Base-by-base conservation (phyloP, 495 filamentous ascomycete genomes). In the Wilcoxina mikolae region DNA sequence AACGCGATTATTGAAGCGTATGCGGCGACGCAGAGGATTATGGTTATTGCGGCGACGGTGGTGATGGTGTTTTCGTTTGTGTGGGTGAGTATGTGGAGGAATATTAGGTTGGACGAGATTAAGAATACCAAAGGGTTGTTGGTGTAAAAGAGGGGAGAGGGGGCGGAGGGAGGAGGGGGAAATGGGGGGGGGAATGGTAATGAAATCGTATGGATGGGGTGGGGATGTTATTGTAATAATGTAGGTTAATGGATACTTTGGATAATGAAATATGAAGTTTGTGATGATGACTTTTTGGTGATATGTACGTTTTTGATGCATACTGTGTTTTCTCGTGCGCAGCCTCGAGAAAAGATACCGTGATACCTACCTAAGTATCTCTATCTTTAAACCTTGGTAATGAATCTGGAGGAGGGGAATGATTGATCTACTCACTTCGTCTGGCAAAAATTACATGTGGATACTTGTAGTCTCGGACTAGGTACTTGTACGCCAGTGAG, bases 1-100 rank as follows among this genome's bases (percentile, higher is more conserved):
- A 53, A 69, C 18, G 81, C 77, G 2, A 82, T 84, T 56, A 60
- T 72, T 11, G 23, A 57, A 28, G 74, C 80, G 10, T 83, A 82
- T 60, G 75, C 72, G 12, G 72, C 76, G 18, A 67, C 73, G 1
- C 77, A 81, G 59, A 70, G 62, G 50, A 68, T 69, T 44, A 77
- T 81, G 74, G 65, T 79, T 44, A 73, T 77, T 61, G 75, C 65
- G 20, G 53, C 67, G n/a, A 70, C 71, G 4, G 69, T 68, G 3
- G 67, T 81, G 18, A 71, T 75, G 65, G 69, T 64, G 11, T 27
- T 80, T n/a, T 71, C 68, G 7, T 44, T 79, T 12, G 65, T 69
- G 5, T 69, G 62, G 49, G 70, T 77, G 15, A 35, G 69, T 17
- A 54, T 76, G 42, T 80, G 76, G 68, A 67, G 73, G 44, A 73